These are phyloP conservation scores for Tremellales sp. DNA, from an alignment of 1,284 basidiomycete genomes.

Conservation along the genomic window DNA sequence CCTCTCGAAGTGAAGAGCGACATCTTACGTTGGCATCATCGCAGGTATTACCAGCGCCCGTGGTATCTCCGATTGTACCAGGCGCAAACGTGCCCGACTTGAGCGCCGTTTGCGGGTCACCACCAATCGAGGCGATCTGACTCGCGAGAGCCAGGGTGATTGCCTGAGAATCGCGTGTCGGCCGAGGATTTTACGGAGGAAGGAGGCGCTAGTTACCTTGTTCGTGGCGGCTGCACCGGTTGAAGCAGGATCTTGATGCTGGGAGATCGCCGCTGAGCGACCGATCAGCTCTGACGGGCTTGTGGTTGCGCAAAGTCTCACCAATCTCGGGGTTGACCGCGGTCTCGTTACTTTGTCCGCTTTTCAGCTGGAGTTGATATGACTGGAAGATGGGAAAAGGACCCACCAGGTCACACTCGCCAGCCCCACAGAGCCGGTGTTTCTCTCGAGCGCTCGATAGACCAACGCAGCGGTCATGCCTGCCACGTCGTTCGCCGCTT, in stretches of 20 bases:
- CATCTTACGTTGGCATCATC: constrained; percentile 28
- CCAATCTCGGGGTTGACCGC: constrained; percentile 62
- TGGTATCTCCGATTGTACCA: constrained; percentile 56
- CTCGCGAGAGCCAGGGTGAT: constrained; percentile 22
- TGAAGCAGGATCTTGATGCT: constrained; percentile 67
- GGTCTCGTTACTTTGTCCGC: constrained; percentile 30
- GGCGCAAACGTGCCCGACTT: constrained; percentile 64
- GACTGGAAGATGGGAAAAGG: not conserved
- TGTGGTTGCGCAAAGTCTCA: not conserved
- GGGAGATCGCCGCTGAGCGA: constrained; percentile 56
- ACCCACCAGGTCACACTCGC: constrained; percentile 50
- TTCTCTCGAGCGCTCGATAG: constrained; percentile 65
- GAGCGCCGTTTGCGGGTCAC: constrained; percentile 59
- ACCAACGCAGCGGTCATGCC: constrained; percentile 61
- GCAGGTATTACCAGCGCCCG: constrained; percentile 47
- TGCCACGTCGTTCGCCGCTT: constrained; percentile 57
- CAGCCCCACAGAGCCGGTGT: constrained; percentile 58
- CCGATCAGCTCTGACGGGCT: not conserved
- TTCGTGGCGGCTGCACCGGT: constrained; percentile 57
- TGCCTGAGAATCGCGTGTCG: constrained; percentile 1
- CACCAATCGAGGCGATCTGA: constrained; percentile 55
- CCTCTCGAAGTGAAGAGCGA: not conserved
- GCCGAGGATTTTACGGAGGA: constrained; percentile 61
- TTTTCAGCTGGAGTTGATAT: not conserved
- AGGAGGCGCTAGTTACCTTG: constrained; percentile 60